Evolutionary conservation across 352 stramenopile species (phyloP).

Genomic region (Globisporangium lucens): DNA sequence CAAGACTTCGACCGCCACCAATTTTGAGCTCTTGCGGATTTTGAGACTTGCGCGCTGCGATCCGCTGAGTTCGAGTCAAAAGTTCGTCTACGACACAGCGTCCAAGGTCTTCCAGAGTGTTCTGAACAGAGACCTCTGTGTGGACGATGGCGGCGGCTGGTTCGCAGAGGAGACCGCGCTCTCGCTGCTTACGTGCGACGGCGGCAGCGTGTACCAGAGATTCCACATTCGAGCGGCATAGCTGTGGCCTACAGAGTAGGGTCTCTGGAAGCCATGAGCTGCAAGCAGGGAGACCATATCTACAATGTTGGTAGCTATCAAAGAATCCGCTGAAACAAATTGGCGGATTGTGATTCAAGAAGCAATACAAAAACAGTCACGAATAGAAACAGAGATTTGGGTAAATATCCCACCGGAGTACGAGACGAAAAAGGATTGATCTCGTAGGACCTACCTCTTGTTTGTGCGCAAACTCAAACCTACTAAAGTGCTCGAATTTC

Average conservation of each 20-base stretch:
- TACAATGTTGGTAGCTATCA: too few relatives aligned
- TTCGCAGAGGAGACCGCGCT: conserved; percentile 9
- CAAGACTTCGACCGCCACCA: neutral
- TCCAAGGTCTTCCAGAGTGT: neutral
- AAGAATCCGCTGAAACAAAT: too few relatives aligned
- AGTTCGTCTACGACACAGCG: conserved; percentile 7
- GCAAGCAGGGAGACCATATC: too few relatives aligned
- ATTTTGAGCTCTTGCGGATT: conserved; percentile 2
- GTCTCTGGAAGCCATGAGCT: neutral
- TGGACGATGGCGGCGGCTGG: conserved; percentile 15
- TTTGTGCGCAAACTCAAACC: too few relatives aligned
- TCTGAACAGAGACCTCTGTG: neutral
- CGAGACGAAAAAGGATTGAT: too few relatives aligned
- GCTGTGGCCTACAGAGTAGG: neutral
- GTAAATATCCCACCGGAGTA: too few relatives aligned
- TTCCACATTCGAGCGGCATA: conserved; percentile 10
- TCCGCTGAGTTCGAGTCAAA: neutral
- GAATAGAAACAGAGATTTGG: too few relatives aligned
- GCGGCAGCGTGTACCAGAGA: conserved; percentile 9
- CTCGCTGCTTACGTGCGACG: conserved; percentile 3
- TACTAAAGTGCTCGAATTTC: too few relatives aligned
- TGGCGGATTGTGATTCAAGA: too few relatives aligned
- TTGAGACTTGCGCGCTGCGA: conserved; percentile 8
- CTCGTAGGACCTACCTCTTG: too few relatives aligned
- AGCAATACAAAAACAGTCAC: too few relatives aligned